These are phyloP conservation scores for Geranium brycei DNA, from an alignment of 345 rosid genomes.

Conservation along the genomic window DNA sequence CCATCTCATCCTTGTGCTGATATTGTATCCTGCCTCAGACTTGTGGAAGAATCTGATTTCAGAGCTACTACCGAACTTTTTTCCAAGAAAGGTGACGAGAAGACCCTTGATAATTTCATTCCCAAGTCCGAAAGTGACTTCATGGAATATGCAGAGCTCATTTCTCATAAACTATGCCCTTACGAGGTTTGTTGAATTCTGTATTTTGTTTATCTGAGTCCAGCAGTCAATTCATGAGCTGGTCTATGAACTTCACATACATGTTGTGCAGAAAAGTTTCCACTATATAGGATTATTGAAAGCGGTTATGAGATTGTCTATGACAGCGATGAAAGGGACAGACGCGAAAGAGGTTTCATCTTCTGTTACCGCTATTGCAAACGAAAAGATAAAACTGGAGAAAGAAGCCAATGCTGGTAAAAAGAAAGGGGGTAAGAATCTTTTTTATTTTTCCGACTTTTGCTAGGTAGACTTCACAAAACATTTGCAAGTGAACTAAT, in stretches of 20 bases:
- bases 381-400: constrained; percentile 82
- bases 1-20: too few species aligned
- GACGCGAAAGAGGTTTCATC: constrained; percentile 84
- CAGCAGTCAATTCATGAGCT: background rate
- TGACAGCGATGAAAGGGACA: constrained; percentile 70
- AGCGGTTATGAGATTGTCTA: constrained; percentile 70
- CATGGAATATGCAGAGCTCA: constrained; percentile 74
- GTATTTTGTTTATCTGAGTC: background rate
- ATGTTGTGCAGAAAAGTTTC: constrained; percentile 60
- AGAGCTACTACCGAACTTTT: constrained; percentile 61
- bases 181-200: constrained; percentile 40
- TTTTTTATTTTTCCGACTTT: background rate
- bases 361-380: constrained; percentile 69
- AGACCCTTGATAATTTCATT: constrained; percentile 54
- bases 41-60: constrained; percentile 93
- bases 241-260: background rate
- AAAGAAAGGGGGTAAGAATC: constrained; percentile 59
- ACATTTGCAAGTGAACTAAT: too few species aligned
- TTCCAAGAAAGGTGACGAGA: constrained; percentile 45
- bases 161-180: constrained; percentile 56
- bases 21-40: constrained; percentile 19
- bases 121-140: constrained; percentile 94
- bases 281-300: constrained; percentile 61
- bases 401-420: constrained; percentile 66
- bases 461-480: background rate